These are phyloP conservation scores for Oryza brachyantha DNA, from an alignment of 176 grass and related monocot species.

Conservation along the genomic window DNA sequence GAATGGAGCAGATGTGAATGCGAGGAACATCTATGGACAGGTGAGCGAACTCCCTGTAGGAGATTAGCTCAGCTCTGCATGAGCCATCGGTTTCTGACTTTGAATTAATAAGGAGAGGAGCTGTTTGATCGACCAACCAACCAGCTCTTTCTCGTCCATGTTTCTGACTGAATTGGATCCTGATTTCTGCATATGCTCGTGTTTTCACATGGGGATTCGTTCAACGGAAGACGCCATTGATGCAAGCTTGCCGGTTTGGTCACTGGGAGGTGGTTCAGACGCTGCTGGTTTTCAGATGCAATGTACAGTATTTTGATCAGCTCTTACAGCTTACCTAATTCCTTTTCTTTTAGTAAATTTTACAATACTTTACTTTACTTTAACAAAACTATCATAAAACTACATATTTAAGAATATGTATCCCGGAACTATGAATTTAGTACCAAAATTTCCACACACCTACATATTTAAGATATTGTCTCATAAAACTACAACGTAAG, in stretches of 20 bases:
- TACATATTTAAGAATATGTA: no score
- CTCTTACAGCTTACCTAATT: no score
- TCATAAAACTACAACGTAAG: no score
- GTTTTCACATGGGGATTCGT: neutral
- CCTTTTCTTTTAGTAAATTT: no score
- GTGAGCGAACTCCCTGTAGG: conserved; percentile 22
- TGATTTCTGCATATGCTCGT: neutral
- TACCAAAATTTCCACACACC: no score
- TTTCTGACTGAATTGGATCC: no score
- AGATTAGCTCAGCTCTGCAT: neutral
- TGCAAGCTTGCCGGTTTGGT: conserved; percentile 81
- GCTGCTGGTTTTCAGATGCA: conserved; percentile 67
- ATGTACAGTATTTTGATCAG: conserved; percentile 28
- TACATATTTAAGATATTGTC: no score
- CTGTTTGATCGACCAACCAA: neutral
- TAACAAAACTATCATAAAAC: no score
- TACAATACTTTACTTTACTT: no score
- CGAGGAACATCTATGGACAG: conserved; percentile 68
- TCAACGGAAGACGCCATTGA: conserved; percentile 60
- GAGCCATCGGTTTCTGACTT: neutral
- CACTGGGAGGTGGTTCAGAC: conserved; percentile 82
- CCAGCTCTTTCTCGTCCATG: neutral
- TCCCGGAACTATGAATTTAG: no score
- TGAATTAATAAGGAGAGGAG: neutral
- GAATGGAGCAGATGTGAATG: conserved; percentile 63